These are phyloP conservation scores for Apiospora malaysiana DNA, from an alignment of 2,329 filamentous ascomycete species.

Conservation along the genomic window DNA sequence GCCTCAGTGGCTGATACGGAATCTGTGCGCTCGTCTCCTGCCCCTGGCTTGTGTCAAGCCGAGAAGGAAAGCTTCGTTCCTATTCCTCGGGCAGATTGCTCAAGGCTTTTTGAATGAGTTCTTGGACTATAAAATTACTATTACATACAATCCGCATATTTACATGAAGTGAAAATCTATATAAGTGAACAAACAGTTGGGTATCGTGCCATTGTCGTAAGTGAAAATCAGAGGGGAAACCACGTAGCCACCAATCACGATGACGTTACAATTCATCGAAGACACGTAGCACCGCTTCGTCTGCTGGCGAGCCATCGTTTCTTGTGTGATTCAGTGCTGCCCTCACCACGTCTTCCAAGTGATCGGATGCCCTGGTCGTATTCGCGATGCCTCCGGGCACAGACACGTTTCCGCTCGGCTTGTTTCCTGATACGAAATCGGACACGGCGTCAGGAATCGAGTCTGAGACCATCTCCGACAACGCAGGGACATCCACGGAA, in stretches of 20 bases:
- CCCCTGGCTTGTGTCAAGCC: background rate
- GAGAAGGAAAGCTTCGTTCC: background rate
- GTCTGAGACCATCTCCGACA: constrained; percentile 21
- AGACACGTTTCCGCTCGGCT: constrained; percentile 22
- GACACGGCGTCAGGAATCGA: background rate
- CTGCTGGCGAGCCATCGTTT: constrained; percentile 26
- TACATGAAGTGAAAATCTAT: background rate
- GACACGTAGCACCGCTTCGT: constrained; percentile 37
- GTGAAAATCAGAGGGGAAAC: constrained; percentile 10
- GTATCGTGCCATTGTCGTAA: constrained; percentile 18
- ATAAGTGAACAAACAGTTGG: constrained; percentile 10
- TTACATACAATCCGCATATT: background rate
- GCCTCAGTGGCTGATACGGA: background rate
- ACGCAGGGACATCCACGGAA: constrained; percentile 18
- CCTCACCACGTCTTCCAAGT: constrained; percentile 36
- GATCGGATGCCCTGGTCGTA: constrained; percentile 31
- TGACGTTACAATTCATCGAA: constrained; percentile 41
- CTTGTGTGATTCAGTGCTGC: constrained; percentile 35
- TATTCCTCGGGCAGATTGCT: background rate
- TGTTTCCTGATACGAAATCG: constrained; percentile 24
- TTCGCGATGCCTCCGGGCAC: constrained; percentile 28
- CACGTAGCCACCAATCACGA: constrained; percentile 1
- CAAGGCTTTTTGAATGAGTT: too few species aligned
- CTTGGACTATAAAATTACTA: background rate
- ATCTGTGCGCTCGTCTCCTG: background rate